Base-by-base conservation (phyloP, 2,329 filamentous ascomycete genomes). In the Chaetomiaceae sp. region DNA sequence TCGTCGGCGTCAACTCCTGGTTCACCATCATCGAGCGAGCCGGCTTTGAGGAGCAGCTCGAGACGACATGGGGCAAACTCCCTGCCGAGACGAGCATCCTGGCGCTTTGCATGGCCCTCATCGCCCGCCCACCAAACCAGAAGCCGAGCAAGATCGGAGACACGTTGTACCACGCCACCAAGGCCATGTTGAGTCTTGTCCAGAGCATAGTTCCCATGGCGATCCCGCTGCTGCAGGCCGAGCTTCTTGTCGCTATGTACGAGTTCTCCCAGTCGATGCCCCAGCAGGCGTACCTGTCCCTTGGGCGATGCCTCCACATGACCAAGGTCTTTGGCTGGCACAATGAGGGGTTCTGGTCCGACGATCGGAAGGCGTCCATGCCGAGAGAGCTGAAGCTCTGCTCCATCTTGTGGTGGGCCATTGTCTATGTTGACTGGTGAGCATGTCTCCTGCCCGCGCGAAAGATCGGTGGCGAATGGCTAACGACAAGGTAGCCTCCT, bases 401-500 rank as follows among this genome's bases (percentile, higher is more conserved):
- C 45, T 62, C 60, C 8, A 57, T 60, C 38, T 42, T 62, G 27
- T 62, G 59, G 60, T 62, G 60, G 60, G 54, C 60, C 2, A 57
- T 60, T 33, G 56, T 60, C 10, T 58, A 58, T 51, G 24, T 62
- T 32, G 60, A 62, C 46, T 57, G 57, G 60, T 61, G 45, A 52
- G 58, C 12, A 6, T 14, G 12, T 32, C 33, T 11, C 29, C 17
- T 15, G n/a, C 29, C 17, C 15, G n/a, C 20, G 20, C 7, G 12
- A 20, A 37, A 19, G 19, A n/a, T 17, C 7, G 7, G 7, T 11
- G 12, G 12, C 15, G 14, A 26, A 20, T 44, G 9, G 15, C 49
- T 50, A n/a, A 53, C 24, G 14, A 17, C 35, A 10, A 29, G 37
- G 19, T 22, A 59, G 58, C 43, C 51, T 56, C n/a, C 42, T 61